Percentiles rank a stretch among this genome's conserved stretches.
These are phyloP conservation scores for Santalum album DNA, from an alignment of 164 flowering plant genomes.

Conservation along the genomic window DNA sequence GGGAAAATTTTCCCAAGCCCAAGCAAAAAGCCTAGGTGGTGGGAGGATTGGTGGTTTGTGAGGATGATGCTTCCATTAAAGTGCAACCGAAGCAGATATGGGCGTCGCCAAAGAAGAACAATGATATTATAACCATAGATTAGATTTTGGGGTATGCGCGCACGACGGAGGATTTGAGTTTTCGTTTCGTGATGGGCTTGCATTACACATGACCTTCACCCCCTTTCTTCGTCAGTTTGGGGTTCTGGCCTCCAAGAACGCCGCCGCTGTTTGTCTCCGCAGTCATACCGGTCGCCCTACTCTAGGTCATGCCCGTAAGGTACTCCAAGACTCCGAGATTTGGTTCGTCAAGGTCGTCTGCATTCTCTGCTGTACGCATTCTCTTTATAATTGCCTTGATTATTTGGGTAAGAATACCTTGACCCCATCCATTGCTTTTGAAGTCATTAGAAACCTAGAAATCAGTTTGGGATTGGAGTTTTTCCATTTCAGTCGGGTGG, in stretches of 20 bases:
- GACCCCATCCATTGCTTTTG: slow-evolving; percentile 41
- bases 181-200: too few species aligned
- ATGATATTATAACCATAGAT: too few species aligned
- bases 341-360: slow-evolving; percentile 55
- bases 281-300: slow-evolving; percentile 8
- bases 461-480: slow-evolving; percentile 39
- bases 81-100: too few species aligned
- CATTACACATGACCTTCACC: not conserved
- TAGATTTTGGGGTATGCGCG: too few species aligned
- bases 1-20: too few species aligned
- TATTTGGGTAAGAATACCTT: slow-evolving; percentile 29
- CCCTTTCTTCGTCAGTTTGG: not conserved
- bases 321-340: slow-evolving; percentile 10
- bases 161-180: too few species aligned
- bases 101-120: too few species aligned
- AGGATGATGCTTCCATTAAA: too few species aligned
- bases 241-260: not conserved
- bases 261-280: slow-evolving; percentile 20
- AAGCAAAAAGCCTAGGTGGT: too few species aligned
- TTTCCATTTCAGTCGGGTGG: slow-evolving; percentile 35
- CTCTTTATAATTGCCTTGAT: slow-evolving; percentile 12
- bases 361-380: slow-evolving; percentile 31
- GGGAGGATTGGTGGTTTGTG: too few species aligned
- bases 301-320: slow-evolving; percentile 7
- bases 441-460: slow-evolving; percentile 32